Base-by-base conservation (phyloP, 73 alveolate genomes). In the Tetrahymena malaccensis region DNA sequence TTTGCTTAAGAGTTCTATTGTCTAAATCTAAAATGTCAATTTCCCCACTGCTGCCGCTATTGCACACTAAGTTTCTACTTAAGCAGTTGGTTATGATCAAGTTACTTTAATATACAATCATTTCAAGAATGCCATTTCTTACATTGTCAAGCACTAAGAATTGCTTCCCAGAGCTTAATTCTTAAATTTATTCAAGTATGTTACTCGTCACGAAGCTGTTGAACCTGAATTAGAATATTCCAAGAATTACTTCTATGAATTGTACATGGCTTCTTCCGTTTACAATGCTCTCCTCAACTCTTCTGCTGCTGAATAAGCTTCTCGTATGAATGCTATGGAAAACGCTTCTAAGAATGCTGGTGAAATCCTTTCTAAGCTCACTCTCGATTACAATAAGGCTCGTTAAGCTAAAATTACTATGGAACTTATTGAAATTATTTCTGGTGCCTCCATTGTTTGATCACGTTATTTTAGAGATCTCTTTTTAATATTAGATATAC, bases 241-340 rank as follows among this genome's bases (percentile, higher is more conserved):
- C n/a, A 34, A 95, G 85, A 43, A 95, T 50, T 95, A 85, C 70
- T 96, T 97, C 94, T 98, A 97, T 85, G 99, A 98, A 57, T 96
- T 97, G 38, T 98, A 98, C 95, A 85, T 98, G 27, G 96, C 99
- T 34, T 94, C 99, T 56, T 96, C 98, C 93, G 93, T 98, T 93
- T 97, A 98, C 97, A 96, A 94, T 94, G 99, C 99, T 35, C 93
- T 96, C 97, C 97, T 98, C 94, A 97, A 98, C 96, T 94, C 96
- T 43, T 97, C 98, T 85, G 98, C 99, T 85, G 94, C 98, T 44
- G 99, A 98, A 96, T 98, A 98, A 93, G 93, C 98, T 31, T 98
- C 99, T 37, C 96, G 99, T 95, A 98, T 98, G 99, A 94, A 93
- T 35, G 99, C 99, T 93, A 98, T 98, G 99, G 99, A 97, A 96